Base-by-base conservation (phyloP, 345 rosid genomes). In the Mangifera indica region DNA sequence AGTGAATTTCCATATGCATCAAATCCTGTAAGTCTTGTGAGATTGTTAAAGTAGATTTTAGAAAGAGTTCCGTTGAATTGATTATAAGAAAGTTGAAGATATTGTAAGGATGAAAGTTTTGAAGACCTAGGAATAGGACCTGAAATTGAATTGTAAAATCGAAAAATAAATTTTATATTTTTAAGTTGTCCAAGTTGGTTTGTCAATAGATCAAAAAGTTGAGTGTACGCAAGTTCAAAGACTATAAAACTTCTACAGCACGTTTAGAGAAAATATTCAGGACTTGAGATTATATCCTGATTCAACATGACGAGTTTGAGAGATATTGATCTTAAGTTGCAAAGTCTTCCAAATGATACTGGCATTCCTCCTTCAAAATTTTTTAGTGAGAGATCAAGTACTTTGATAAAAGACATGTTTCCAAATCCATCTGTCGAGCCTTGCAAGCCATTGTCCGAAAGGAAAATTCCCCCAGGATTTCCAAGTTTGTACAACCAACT, bases 1-100 rank as follows among this genome's bases (percentile, higher is more conserved):
- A 77, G 25, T 21, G 67, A 63, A 40, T 81, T 83, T 10, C 12
- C 18, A 67, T 81, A 78, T 5, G 74, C 59, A 14, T 64, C 69
- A 20, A 83, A 40, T 7, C 6, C 10, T 21, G n/a, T 18, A 1
- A 48, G 17, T 48, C 17, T 48, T 14, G 52, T 48, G 4, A 48
- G 52, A 48, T 48, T 48, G 32, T 48, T 15, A 14, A 48, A 48
- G 4, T 48, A 18, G n/a, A 48, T 48, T 48, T 48, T 18, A 48
- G 52, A 48, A 48, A 48, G 52, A 48, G 52, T 12, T 48, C 52
- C 17, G 17, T 48, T 48, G 0, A 48, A 48, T 48, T 18, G 13
- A 55, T 76, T n/a, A 8, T 15, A 14, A 52, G 40, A 55, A 26
- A 77, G 10, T 0, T 18, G 24, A 1, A 48, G 2, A 60, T 20